phyloP scores from a whole-genome alignment of 192 early-diverging fungal genomes.

The Linnemannia elongata region DNA sequence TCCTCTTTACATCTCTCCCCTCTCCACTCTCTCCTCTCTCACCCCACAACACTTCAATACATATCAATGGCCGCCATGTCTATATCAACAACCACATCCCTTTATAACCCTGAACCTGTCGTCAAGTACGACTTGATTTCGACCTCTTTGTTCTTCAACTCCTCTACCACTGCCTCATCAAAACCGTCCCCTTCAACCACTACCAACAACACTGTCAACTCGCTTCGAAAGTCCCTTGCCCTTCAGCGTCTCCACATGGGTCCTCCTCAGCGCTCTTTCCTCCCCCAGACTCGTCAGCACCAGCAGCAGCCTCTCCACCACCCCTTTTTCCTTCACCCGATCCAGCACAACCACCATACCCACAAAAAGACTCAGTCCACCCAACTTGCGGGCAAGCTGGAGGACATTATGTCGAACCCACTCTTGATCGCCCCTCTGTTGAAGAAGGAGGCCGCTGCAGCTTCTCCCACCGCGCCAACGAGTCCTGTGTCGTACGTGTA shows the following conservation, averaged over 20 bases:
- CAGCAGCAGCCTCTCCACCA: conserved; percentile 23
- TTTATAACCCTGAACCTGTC: conserved; percentile 45
- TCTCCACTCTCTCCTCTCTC: not conserved
- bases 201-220: conserved; percentile 8
- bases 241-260: conserved; percentile 37
- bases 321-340: conserved; percentile 19
- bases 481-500: conserved; percentile 34
- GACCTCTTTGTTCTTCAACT: conserved; percentile 11
- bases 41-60: not conserved
- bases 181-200: not conserved
- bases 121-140: conserved; percentile 53
- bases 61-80: conserved; percentile 49
- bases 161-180: not conserved
- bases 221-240: conserved; percentile 27
- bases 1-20: not conserved
- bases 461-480: not conserved
- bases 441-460: not conserved
- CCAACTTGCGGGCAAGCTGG: conserved; percentile 41
- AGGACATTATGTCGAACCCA: conserved; percentile 54
- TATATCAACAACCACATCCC: conserved; percentile 23
- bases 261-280: conserved; percentile 14
- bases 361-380: conserved; percentile 51
- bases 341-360: conserved; percentile 22
- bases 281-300: conserved; percentile 10
- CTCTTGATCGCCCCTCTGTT: conserved; percentile 42